These are phyloP conservation scores for Coemansia sp. DNA, from an alignment of 192 early-diverging fungal genomes.

Conservation along the genomic window DNA sequence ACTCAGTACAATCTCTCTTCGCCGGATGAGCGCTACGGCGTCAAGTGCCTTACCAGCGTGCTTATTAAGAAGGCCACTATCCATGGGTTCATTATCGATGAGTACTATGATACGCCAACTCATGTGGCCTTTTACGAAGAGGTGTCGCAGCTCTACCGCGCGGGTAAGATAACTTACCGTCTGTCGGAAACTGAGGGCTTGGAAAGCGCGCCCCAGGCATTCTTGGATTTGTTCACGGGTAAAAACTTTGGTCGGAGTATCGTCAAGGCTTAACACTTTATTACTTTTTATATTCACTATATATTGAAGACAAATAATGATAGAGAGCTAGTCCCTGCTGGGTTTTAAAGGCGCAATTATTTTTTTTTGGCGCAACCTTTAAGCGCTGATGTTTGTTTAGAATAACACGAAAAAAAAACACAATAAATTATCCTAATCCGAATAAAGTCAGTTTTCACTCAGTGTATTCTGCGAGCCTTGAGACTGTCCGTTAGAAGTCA, in stretches of 20 bases:
- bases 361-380: too few relatives aligned
- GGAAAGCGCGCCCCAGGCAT: constrained; percentile 64
- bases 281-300: background rate
- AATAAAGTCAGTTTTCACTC: too few relatives aligned
- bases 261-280: constrained; percentile 35
- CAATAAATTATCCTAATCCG: too few relatives aligned
- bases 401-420: too few relatives aligned
- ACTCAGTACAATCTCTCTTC: constrained; percentile 62
- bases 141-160: constrained; percentile 57
- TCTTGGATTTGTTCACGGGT: constrained; percentile 63
- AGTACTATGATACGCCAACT: constrained; percentile 54
- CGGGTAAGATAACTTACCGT: constrained; percentile 64
- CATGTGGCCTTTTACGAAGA: constrained; percentile 60
- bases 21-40: constrained; percentile 53
- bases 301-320: too few relatives aligned
- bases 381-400: too few relatives aligned
- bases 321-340: too few relatives aligned
- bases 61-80: constrained; percentile 62
- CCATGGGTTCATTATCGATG: constrained; percentile 67
- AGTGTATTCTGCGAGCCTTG: too few relatives aligned
- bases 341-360: too few relatives aligned
- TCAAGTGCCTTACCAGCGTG: constrained; percentile 63
- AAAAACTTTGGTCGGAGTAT: constrained; percentile 72
- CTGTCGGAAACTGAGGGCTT: constrained; percentile 66
- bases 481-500: too few relatives aligned